Evolutionary conservation across 768 basidiomycete genomes (phyloP).

Genomic region (Agrocybe praecox): DNA sequence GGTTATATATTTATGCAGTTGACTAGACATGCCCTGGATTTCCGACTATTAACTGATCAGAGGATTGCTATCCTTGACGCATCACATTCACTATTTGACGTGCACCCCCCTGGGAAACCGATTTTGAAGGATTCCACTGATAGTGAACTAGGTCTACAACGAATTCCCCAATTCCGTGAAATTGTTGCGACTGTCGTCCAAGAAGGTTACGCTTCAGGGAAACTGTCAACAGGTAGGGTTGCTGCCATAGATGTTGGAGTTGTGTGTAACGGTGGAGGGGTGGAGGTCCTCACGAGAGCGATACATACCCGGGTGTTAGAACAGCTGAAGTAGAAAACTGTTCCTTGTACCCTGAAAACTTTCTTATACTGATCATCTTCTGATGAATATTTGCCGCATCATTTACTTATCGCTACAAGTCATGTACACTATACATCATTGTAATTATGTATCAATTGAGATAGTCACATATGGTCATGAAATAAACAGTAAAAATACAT

Average conservation of each 20-base stretch:
- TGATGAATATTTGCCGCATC: neutral
- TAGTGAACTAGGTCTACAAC: slow-evolving; percentile 44
- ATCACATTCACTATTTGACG: slow-evolving; percentile 57
- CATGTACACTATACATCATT: neutral
- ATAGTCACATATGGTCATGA: neutral
- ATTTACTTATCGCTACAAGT: neutral
- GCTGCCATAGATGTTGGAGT: slow-evolving; percentile 64
- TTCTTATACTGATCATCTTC: neutral
- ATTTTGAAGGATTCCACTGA: slow-evolving; percentile 8
- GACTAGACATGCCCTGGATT: slow-evolving; percentile 74
- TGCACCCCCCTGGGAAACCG: slow-evolving; percentile 13
- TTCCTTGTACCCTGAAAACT: neutral
- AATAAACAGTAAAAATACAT: neutral
- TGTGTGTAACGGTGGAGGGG: slow-evolving; percentile 53
- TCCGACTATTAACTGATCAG: slow-evolving; percentile 69
- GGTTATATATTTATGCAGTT: neutral
- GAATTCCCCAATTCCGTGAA: slow-evolving; percentile 60
- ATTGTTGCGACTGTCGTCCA: slow-evolving; percentile 54
- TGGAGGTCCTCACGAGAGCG: slow-evolving; percentile 48
- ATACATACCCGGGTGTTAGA: slow-evolving; percentile 51
- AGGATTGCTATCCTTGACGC: slow-evolving; percentile 77
- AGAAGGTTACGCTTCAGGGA: slow-evolving; percentile 33
- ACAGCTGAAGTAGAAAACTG: slow-evolving; percentile 14
- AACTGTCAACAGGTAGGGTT: slow-evolving; percentile 39
- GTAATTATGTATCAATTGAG: neutral